phyloP scores from a whole-genome alignment of 441 rosid genomes.

The Gossypium gossypioides region DNA sequence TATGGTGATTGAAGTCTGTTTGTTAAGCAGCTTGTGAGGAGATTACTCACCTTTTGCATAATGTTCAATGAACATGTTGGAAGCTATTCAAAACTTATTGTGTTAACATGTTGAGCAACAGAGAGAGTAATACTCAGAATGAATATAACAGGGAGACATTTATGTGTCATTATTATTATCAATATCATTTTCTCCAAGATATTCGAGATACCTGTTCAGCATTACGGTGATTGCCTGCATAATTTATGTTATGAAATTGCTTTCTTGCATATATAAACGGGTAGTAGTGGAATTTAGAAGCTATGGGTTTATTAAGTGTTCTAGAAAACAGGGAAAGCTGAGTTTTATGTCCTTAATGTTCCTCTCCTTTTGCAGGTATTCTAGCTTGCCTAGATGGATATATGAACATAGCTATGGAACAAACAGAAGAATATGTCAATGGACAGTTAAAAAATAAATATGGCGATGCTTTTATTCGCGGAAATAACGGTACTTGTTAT shows the following conservation, averaged over 20 bases:
- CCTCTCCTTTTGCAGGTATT: slow-evolving; percentile 37
- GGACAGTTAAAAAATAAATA: slow-evolving; percentile 67
- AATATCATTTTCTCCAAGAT: neutral
- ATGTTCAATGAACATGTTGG: neutral
- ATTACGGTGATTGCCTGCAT: neutral
- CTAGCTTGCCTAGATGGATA: slow-evolving; percentile 84
- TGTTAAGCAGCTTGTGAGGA: neutral
- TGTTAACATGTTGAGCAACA: neutral
- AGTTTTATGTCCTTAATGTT: neutral
- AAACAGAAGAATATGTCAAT: slow-evolving; percentile 65
- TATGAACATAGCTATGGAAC: slow-evolving; percentile 90
- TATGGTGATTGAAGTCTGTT: neutral
- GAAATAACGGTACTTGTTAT: slow-evolving; percentile 51
- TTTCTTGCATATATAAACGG: neutral
- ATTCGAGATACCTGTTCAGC: neutral
- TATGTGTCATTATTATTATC: neutral
- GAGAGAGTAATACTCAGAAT: neutral
- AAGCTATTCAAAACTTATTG: neutral
- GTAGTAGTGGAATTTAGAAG: neutral
- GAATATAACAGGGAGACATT: neutral
- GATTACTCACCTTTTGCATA: neutral
- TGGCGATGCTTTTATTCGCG: slow-evolving; percentile 88
- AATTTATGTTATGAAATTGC: neutral
- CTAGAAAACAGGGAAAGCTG: neutral
- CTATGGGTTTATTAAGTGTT: neutral